These are phyloP conservation scores for Ascochyta rabiei DNA, from an alignment of 2,329 filamentous ascomycete genomes.

Conservation along the genomic window DNA sequence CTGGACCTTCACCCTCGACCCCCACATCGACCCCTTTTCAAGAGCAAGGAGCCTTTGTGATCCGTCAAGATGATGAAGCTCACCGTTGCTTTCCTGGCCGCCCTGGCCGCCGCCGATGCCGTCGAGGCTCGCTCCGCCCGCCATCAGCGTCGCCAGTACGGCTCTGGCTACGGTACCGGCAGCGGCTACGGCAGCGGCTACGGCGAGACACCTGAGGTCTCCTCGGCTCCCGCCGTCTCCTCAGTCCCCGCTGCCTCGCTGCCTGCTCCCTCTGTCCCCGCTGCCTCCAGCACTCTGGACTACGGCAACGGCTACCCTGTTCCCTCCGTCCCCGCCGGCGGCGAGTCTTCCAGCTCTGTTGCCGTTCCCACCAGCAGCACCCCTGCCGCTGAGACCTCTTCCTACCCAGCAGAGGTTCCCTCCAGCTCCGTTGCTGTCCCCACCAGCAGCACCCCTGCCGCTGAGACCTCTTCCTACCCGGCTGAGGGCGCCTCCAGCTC, in stretches of 20 bases:
- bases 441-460: neutral
- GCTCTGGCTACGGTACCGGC: conserved; percentile 17
- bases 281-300: neutral
- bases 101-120: conserved; percentile 33
- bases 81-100: conserved; percentile 41
- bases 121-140: conserved; percentile 36
- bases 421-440: neutral
- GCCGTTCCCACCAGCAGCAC: neutral
- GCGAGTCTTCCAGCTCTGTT: neutral
- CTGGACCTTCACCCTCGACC: conserved; percentile 37
- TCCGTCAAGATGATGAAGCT: conserved; percentile 39
- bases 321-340: neutral
- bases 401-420: conserved; percentile 3
- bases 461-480: conserved; percentile 4
- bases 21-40: conserved; percentile 16
- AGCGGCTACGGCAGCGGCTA: conserved; percentile 21
- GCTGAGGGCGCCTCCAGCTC: conserved; percentile 5
- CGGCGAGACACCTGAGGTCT: conserved; percentile 14
- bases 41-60: conserved; percentile 32
- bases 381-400: conserved; percentile 5
- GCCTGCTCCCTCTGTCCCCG: conserved; percentile 6
- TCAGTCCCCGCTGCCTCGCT: neutral
- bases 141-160: conserved; percentile 37
- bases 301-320: neutral
- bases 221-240: conserved; percentile 7